phyloP scores from a whole-genome alignment of 2,329 filamentous ascomycete genomes.

The Aspergillus alliaceus region DNA sequence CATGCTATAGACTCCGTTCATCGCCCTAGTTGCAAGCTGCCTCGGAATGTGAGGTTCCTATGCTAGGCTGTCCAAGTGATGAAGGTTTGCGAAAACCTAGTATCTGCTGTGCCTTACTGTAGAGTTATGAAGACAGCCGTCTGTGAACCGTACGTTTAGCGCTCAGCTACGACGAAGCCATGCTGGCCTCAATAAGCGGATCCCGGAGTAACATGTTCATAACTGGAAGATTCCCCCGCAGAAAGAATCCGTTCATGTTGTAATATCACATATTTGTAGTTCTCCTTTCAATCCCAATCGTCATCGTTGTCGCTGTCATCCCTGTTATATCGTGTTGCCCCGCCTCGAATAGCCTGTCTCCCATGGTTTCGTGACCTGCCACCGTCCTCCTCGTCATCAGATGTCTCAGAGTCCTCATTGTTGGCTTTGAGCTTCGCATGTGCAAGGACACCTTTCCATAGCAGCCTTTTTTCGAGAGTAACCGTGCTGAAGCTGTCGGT shows the following conservation, averaged over 20 bases:
- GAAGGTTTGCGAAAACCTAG: not conserved
- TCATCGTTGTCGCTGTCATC: constrained; percentile 44
- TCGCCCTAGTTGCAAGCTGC: not conserved
- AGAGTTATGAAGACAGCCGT: not conserved
- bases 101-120: not conserved
- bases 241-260: not conserved
- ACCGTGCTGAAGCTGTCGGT: constrained; percentile 40
- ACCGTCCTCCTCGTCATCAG: constrained; percentile 25
- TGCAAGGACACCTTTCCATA: constrained; percentile 39
- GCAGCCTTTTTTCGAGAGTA: constrained; percentile 44
- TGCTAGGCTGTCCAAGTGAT: not conserved
- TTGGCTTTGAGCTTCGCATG: constrained; percentile 32
- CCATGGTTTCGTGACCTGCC: constrained; percentile 11
- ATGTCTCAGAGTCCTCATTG: constrained; percentile 25
- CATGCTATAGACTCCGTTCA: not conserved
- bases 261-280: not conserved
- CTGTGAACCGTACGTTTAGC: not conserved
- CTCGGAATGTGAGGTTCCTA: not conserved
- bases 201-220: not conserved
- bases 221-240: not conserved
- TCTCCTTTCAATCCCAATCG: constrained; percentile 46
- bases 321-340: constrained; percentile 26
- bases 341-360: constrained; percentile 31
- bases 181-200: not conserved
- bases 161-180: not conserved